phyloP scores from a whole-genome alignment of 202 grass and related monocot genomes.

The Digitaria exilis region DNA sequence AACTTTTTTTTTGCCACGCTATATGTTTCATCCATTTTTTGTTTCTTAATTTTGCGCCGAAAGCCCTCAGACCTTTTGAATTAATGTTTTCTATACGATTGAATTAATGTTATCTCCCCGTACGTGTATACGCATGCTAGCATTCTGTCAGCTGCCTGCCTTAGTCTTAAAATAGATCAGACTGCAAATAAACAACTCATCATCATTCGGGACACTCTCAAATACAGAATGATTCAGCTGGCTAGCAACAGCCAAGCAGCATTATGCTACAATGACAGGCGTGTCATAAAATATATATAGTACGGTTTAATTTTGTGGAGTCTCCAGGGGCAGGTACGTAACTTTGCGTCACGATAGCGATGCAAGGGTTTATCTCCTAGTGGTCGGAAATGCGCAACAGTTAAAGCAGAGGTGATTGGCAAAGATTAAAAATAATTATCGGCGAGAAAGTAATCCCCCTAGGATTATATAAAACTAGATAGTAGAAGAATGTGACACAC shows the following conservation, averaged over 20 bases:
- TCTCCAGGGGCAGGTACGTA: slow-evolving; percentile 24
- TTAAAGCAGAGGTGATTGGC: slow-evolving; percentile 34
- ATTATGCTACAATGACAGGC: slow-evolving; percentile 38
- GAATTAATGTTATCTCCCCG: not conserved
- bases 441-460: slow-evolving; percentile 39
- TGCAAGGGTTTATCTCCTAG: slow-evolving; percentile 43
- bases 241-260: not conserved
- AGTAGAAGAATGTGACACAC: slow-evolving; percentile 28
- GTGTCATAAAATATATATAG: slow-evolving; percentile 39
- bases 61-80: not conserved
- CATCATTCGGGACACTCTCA: slow-evolving; percentile 30
- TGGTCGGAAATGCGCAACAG: slow-evolving; percentile 30
- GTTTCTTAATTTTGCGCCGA: not conserved
- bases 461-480: slow-evolving; percentile 11
- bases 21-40: not conserved
- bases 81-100: not conserved
- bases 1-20: not conserved
- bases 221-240: slow-evolving; percentile 29
- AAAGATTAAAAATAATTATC: slow-evolving; percentile 25
- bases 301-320: not conserved
- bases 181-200: not conserved
- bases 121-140: not conserved
- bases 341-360: slow-evolving; percentile 20
- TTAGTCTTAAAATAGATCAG: not conserved
- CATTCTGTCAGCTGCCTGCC: not conserved